phyloP scores from a whole-genome alignment of 2,329 filamentous ascomycete species.

The Calonectria leucothoes region DNA sequence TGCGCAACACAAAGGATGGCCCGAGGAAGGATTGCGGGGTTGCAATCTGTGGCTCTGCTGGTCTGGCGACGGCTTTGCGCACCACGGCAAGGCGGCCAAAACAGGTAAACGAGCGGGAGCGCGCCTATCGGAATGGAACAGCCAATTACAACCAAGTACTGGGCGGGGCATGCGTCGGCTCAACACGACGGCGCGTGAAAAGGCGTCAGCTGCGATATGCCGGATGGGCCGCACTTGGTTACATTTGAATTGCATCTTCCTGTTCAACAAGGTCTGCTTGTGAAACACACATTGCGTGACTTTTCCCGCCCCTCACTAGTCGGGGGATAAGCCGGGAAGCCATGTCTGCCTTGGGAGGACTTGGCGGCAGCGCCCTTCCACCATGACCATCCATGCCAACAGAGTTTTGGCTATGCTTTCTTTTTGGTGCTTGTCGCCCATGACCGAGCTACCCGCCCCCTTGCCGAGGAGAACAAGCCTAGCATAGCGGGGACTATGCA shows the following conservation, averaged over 20 bases:
- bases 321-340: too few species aligned
- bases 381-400: neutral
- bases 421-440: too few species aligned
- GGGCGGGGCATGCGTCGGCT: neutral
- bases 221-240: neutral
- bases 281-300: neutral
- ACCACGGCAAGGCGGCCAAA: neutral
- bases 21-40: neutral
- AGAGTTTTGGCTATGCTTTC: neutral
- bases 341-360: neutral
- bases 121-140: neutral
- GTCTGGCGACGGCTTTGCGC: neutral
- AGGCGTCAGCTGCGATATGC: neutral
- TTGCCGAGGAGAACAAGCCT: too few species aligned
- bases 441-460: too few species aligned
- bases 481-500: neutral
- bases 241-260: neutral
- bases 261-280: neutral
- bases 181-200: neutral
- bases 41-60: neutral
- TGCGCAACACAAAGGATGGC: neutral
- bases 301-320: neutral
- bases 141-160: neutral
- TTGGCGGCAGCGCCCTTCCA: neutral
- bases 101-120: neutral